Base-by-base conservation (phyloP, 2,329 filamentous ascomycete species). In the Aspergillus sp. region DNA sequence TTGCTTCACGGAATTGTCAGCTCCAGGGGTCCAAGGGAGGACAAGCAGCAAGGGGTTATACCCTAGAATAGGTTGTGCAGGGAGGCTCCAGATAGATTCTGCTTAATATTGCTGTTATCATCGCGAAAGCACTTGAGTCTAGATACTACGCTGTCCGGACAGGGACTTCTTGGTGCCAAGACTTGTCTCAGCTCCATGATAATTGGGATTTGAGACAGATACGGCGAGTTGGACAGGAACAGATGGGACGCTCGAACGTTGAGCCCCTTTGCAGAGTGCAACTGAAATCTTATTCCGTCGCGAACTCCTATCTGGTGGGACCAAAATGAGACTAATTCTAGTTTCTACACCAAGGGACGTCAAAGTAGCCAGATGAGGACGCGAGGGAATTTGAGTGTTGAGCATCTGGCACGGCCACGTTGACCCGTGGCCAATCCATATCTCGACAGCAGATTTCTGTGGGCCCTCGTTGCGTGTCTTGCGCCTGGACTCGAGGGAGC, bases 351-450 rank as follows among this genome's bases (percentile, higher is more conserved):
- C 34, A 41, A 48, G 7, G 13, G 15, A 50, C 27, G 39, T 20
- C 53, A 44, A 41, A 33, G 44, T 40, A 45, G 41, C 55, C 48
- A 53, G 44, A 55, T 51, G 42, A 30, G 27, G 46, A 40, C 45
- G 34, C 27, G 27, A 51, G 54, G 55, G 40, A 44, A 61, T 55
- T 60, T 49, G 44, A 55, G 51, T 51, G 57, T 53, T 52, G 41
- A 41, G 20, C n/a, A 56, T 60, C 57, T 54, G 46, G 15, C n/a
- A 49, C 7, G 17, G 57, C 60, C 60, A 62, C 57, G 48, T 48
- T 47, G 54, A 54, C 30, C 42, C 45, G 34, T 37, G 22, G 19
- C 37, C 27, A 30, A 30, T 30, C 9, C 27, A 30, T 52, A n/a
- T 33, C 34, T 39, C 50, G 33, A 24, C 22, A 19, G 27, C 34